Base-by-base conservation (phyloP, 441 rosid species). In the Populus hybrid region DNA sequence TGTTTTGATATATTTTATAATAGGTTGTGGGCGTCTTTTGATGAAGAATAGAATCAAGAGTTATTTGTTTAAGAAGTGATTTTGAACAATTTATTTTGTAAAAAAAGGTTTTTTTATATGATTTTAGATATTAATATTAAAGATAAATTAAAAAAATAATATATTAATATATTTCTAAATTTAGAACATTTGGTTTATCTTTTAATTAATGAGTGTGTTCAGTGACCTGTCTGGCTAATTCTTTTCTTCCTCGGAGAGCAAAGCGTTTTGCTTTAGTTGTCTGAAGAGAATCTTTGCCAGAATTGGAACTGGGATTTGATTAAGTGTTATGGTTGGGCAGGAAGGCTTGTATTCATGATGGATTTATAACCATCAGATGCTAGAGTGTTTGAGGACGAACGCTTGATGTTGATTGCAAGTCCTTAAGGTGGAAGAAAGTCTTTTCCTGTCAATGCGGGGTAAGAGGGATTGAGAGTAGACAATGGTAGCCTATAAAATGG, bases 281-380 rank as follows among this genome's bases (percentile, higher is more conserved):
- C 76, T 12, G 61, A 1, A 56, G 61, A 74, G 76, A 64, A 74
- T 74, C 69, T 64, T 74, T 38, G 69, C 24, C 18, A 21, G 61
- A 14, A 3, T 36, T 9, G 61, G 68, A 73, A 72, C 2, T 4
- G 28, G 31, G 50, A 21, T 2, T 11, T n/a, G 50, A 61, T 73
- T 2, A 21, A 6, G 53, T 35, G 76, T 5, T 29, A 12, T 21
- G 9, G 33, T 59, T 14, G 10, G 31, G 3, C 31, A 29, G 31
- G 31, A 3, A 53, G 21, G 31, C 61, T 53, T 53, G 1, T 53
- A 18, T 53, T 56, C 26, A 10, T 26, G 16, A 2, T 9, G 24
- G 53, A 10, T 73, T 33, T 9, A 2, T 21, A 35, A 29, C 76
- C 68, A 1, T 21, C 64, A 1, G 68, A 61, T 21, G 4, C 21